Evolutionary conservation across 495 filamentous ascomycete species (phyloP), one percentile per base, ranked within the genome.

Genomic region (Achaetomiella virescens): DNA sequence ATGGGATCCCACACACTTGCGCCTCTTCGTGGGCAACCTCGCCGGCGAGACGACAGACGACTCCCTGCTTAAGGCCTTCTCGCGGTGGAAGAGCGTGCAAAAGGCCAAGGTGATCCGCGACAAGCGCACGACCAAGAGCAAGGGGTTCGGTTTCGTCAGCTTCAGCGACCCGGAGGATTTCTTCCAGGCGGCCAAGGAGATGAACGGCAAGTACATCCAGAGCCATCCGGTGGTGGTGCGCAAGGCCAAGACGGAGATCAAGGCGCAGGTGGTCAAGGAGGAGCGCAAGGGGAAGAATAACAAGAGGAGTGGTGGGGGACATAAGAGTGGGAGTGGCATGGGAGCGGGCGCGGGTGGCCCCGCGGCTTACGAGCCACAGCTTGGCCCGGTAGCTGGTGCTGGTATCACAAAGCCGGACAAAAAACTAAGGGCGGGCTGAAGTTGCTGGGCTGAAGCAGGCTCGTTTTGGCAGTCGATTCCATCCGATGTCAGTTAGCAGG

Each of bases 1-100:
- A 63, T 98, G 93, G 93, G 90, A 98, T 65, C 95, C 95, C 0
- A 81, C 88, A 1, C 95, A 98, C 72, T 90, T 96, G 63, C 87
- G 93, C 5, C 78, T 98, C 15, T 97, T 97, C 68, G 89, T 97
- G 17, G 93, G 93, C 45, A 98, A 98, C 67, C 81, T 98, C 22
- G 95, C 93, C n/a, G 93, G 93, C 52, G 93, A 98, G 75, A 93
- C 96, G 11, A 97, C 95, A 6, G 95, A 98, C 69, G 93, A 98
- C 36, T 92, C 89, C 2, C 73, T 98, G 10, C 76, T 92, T 62
- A 97, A 98, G 71, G 93, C 93, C 1, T 98, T 98, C 63, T 75
- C 88, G 1, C 84, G 85, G 53, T 98, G 95, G 77, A 78, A 83
- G 17, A 92, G 89, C 7, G 82, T 97, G 25, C 84, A 90, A 61